Evolutionary conservation across 805 yeast species (phyloP), one percentile per base, ranked within the genome.

Genomic region (Danielia oregonensis): DNA sequence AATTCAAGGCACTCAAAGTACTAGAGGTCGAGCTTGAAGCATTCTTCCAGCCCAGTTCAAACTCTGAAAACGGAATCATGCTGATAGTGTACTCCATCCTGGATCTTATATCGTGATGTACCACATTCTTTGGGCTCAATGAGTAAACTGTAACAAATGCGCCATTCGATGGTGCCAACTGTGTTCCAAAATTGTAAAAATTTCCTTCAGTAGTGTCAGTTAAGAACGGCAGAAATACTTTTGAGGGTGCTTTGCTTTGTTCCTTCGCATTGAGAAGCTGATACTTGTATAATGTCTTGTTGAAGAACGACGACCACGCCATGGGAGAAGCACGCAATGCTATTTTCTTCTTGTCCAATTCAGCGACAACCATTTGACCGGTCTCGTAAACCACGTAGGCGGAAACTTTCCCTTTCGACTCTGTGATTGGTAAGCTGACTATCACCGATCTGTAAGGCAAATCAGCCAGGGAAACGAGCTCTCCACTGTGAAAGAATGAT

Each of bases 131-230:
- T 5, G 47, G 44, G 8, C 42, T 16, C 29, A 42, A 17, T 21
- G 34, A 32, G 40, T 44, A 35, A 6, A 32, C 39, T 15, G 36
- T 35, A n/a, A 35, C 44, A 17, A 37, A 24, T 4, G 24, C 22
- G 4, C 42, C 44, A 17, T 17, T 32, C 10, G 35, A 17, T 5
- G 17, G 5, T 11, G 26, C 10, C 11, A 32, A 14, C 9, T 21
- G 30, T 4, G 30, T 26, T 9, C 30, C 30, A 9, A 26, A 26
- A 24, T 26, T 26, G 30, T n/a, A 40, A 17, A 61, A 49, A 17
- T 46, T 44, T 2, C 65, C 67, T 23, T 55, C 66, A 5, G 49
- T 37, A 3, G 41, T 38, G 5, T 48, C 51, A 19, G 43, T 48
- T 21, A 57, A 43, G 30, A 48, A 54, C 18, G 41, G 36, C 36